phyloP scores from a whole-genome alignment of 768 basidiomycete genomes.

The Phylloporus arenicola region DNA sequence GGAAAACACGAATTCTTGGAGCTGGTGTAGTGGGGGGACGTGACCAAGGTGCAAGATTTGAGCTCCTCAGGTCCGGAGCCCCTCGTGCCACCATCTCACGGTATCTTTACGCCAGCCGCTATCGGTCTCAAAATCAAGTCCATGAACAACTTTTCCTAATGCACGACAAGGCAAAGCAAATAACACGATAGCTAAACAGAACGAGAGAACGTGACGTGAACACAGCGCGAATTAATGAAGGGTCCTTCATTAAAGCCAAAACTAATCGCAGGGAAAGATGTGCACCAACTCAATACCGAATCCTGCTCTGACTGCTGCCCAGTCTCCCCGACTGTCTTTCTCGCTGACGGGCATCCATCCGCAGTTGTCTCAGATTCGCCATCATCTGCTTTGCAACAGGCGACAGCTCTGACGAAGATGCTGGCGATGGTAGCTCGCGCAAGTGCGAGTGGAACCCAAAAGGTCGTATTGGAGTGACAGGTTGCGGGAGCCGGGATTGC shows the following conservation, averaged over 20 bases:
- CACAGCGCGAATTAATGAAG: constrained; percentile 14
- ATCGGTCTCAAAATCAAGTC: too few species aligned
- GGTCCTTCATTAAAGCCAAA: constrained; percentile 13
- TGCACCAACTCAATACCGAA: constrained; percentile 20
- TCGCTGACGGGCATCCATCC: constrained; percentile 29
- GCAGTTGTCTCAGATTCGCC: constrained; percentile 50
- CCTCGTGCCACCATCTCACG: background rate
- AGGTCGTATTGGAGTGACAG: constrained; percentile 40
- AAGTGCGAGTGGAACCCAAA: constrained; percentile 34
- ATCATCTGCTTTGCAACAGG: constrained; percentile 64
- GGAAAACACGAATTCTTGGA: background rate
- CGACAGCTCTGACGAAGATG: constrained; percentile 70
- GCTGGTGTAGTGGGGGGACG: background rate
- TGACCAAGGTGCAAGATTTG: too few species aligned
- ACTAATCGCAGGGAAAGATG: constrained; percentile 1
- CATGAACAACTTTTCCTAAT: too few species aligned
- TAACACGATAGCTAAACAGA: constrained; percentile 6
- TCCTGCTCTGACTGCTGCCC: constrained; percentile 29
- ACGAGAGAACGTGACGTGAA: constrained; percentile 6
- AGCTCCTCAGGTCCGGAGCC: too few species aligned
- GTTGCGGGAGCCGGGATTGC: constrained; percentile 31
- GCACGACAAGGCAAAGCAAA: background rate
- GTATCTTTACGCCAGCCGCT: too few species aligned
- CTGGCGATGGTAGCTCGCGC: constrained; percentile 47
- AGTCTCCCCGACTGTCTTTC: constrained; percentile 28